A percentile compares a stretch with the other conserved stretches of the same genome.
Conservation (phyloP, 2,329 filamentous ascomycete species). For the Blastomyces percursus region DNA sequence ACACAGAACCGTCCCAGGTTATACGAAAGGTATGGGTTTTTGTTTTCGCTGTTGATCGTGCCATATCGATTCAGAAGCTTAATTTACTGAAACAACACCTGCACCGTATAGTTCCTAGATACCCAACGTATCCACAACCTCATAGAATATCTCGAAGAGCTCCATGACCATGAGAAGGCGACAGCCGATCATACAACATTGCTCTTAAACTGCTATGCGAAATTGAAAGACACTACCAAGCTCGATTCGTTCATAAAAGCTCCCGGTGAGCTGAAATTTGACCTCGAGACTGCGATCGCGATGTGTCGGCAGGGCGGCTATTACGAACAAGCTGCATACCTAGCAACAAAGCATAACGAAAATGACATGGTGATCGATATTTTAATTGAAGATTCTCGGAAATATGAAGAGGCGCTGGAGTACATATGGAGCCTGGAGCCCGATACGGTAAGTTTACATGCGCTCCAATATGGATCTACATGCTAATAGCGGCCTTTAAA, state of each 20-base stretch:
- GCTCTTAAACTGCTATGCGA: constrained; percentile 92
- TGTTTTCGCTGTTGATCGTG: constrained; percentile 9
- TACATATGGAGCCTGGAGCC: constrained; percentile 86
- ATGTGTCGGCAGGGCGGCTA: constrained; percentile 98
- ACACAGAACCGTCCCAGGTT: constrained; percentile 89
- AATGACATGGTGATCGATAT: constrained; percentile 92
- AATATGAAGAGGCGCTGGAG: constrained; percentile 74
- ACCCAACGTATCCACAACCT: constrained; percentile 96
- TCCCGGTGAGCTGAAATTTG: constrained; percentile 87
- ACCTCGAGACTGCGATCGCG: constrained; percentile 88
- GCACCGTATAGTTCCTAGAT: constrained; percentile 60
- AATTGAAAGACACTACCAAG: constrained; percentile 93
- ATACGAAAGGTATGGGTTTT: constrained; percentile 61
- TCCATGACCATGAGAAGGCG: constrained; percentile 87
- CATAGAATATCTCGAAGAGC: constrained; percentile 91
- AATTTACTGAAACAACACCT: constrained; percentile 2
- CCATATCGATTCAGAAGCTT: constrained; percentile 32
- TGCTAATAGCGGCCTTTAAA: neutral
- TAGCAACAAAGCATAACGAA: constrained; percentile 89
- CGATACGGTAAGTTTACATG: constrained; percentile 47
- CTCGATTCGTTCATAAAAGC: constrained; percentile 95
- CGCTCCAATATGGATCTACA: neutral
- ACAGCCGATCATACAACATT: constrained; percentile 93
- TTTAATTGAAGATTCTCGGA: constrained; percentile 86
- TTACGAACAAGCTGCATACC: constrained; percentile 88